Evolutionary conservation across 2,329 filamentous ascomycete genomes (phyloP).

Genomic region (Neonectria faginata): DNA sequence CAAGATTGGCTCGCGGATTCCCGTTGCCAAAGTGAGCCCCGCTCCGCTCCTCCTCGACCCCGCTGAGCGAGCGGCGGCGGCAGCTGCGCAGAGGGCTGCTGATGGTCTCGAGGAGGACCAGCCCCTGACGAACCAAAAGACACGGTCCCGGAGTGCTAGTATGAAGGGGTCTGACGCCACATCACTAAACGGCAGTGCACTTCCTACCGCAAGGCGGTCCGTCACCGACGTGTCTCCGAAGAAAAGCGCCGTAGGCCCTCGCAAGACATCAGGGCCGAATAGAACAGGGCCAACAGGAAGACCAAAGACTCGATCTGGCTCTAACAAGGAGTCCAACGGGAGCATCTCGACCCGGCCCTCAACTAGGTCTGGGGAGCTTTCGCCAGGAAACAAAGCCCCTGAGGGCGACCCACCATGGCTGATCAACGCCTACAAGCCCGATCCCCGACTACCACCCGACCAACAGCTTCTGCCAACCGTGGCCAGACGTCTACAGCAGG

Average conservation of each 20-base stretch:
- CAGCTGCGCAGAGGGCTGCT: constrained; percentile 41
- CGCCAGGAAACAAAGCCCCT: constrained; percentile 70
- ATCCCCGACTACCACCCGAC: constrained; percentile 91
- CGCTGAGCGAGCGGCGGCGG: constrained; percentile 71
- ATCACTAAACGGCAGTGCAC: constrained; percentile 35
- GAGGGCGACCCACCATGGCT: constrained; percentile 98
- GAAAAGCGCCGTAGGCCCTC: constrained; percentile 55
- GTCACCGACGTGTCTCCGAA: constrained; percentile 66
- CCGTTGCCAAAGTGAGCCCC: constrained; percentile 83
- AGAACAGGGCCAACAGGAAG: constrained; percentile 61
- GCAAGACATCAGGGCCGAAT: constrained; percentile 59
- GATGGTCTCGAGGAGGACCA: constrained; percentile 71
- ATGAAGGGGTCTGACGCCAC: constrained; percentile 51
- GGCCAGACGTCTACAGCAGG: constrained; percentile 89
- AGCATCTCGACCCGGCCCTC: constrained; percentile 67
- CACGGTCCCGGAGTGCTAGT: constrained; percentile 78
- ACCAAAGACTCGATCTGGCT: constrained; percentile 72
- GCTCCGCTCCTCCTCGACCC: constrained; percentile 78
- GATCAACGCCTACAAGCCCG: constrained; percentile 93
- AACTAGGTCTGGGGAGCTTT: constrained; percentile 70
- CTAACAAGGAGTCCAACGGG: constrained; percentile 59
- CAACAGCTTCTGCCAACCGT: constrained; percentile 96
- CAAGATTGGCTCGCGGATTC: constrained; percentile 83
- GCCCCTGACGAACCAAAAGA: constrained; percentile 68
- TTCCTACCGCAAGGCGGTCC: constrained; percentile 55